Conservation (phyloP, 495 filamentous ascomycete species). For the Trichoderma erinaceum region DNA sequence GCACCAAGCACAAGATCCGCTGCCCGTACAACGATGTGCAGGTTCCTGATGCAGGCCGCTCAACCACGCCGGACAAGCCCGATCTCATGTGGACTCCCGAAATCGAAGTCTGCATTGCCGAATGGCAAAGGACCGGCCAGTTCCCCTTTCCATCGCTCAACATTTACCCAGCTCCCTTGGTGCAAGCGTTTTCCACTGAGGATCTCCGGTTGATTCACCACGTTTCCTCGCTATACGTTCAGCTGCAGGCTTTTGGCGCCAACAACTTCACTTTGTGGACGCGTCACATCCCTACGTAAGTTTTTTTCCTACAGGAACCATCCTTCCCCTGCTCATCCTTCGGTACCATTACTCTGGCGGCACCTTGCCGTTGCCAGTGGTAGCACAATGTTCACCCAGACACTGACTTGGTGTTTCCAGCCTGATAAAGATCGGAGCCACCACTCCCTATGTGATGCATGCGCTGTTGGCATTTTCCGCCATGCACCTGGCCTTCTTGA, state of each 20-base stretch:
- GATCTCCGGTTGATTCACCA: conserved; percentile 89
- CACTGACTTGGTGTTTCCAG: conserved; percentile 45
- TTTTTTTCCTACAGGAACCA: conserved; percentile 20
- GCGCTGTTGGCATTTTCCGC: conserved; percentile 85
- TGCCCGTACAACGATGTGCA: conserved; percentile 92
- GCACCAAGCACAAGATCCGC: conserved; percentile 95
- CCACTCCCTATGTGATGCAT: conserved; percentile 86
- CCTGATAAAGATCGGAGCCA: conserved; percentile 75
- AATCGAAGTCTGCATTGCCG: conserved; percentile 71
- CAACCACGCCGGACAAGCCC: conserved; percentile 60
- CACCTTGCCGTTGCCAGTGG: background rate
- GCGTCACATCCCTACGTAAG: conserved; percentile 84
- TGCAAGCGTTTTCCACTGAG: conserved; percentile 59
- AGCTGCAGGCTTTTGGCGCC: conserved; percentile 69
- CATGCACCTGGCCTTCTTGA: conserved; percentile 81
- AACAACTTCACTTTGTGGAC: conserved; percentile 86
- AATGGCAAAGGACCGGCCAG: conserved; percentile 75
- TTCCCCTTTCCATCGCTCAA: conserved; percentile 83
- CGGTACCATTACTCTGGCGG: conserved; percentile 6
- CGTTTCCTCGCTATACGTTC: conserved; percentile 75
- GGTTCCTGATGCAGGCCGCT: conserved; percentile 54
- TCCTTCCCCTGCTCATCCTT: background rate
- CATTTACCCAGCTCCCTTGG: conserved; percentile 60
- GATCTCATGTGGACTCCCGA: conserved; percentile 78
- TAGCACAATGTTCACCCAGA: background rate